phyloP scores from a whole-genome alignment of 2,329 filamentous ascomycete genomes.

The Sclerotinia trifoliorum region DNA sequence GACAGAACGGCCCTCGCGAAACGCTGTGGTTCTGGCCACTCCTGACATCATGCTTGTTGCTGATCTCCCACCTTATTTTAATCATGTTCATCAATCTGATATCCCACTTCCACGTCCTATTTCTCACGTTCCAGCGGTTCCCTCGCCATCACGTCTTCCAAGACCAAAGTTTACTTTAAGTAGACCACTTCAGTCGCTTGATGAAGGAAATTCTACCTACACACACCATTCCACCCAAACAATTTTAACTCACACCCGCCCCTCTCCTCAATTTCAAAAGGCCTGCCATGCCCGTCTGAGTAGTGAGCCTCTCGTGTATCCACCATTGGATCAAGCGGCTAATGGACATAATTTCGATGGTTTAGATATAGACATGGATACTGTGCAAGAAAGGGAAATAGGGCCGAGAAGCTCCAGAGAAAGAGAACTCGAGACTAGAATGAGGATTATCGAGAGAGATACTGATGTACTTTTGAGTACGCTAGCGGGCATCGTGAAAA shows the following conservation, averaged over 20 bases:
- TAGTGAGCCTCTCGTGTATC: neutral
- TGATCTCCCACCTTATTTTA: slow-evolving; percentile 7
- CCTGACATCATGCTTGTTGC: slow-evolving; percentile 5
- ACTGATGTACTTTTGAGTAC: slow-evolving; percentile 31
- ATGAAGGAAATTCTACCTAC: neutral
- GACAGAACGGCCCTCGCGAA: neutral
- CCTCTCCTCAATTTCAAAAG: neutral
- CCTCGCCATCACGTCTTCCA: neutral
- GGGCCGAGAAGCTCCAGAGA: slow-evolving; percentile 27
- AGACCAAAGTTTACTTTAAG: neutral
- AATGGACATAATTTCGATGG: too few relatives aligned
- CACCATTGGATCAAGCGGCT: neutral
- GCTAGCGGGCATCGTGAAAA: slow-evolving; percentile 28
- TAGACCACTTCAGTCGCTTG: neutral
- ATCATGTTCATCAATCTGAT: neutral
- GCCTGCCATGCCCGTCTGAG: neutral
- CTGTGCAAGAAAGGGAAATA: neutral
- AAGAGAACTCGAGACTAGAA: slow-evolving; percentile 30
- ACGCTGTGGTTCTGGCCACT: neutral
- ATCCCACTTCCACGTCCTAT: neutral
- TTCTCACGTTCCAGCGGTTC: neutral
- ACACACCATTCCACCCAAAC: neutral
- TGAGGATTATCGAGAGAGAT: slow-evolving; percentile 34
- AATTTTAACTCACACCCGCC: neutral
- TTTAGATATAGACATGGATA: neutral